A percentile compares a stretch with the other conserved stretches of the same genome.
phyloP scores from a whole-genome alignment of 1,139 yeast genomes.

The Pichia sp. region DNA sequence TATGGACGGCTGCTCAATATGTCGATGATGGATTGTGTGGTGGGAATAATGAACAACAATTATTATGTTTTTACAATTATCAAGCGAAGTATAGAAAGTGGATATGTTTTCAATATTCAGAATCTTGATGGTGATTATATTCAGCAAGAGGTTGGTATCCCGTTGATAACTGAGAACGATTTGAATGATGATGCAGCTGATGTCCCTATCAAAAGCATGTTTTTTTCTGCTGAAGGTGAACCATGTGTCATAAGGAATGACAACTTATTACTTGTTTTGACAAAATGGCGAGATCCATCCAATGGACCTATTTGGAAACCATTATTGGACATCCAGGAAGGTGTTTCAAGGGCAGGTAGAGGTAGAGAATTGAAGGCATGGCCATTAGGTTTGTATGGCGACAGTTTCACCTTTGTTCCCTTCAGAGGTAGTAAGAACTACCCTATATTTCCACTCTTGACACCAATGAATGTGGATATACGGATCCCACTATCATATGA shows the following conservation, averaged over 20 bases:
- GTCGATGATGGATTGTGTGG: constrained; percentile 50
- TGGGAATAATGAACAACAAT: constrained; percentile 49
- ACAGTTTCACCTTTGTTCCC: constrained; percentile 67
- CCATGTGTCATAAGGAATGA: constrained; percentile 83
- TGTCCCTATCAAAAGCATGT: constrained; percentile 56
- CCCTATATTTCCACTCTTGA: constrained; percentile 73
- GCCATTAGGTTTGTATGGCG: constrained; percentile 79
- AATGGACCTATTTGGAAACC: constrained; percentile 87
- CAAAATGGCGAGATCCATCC: constrained; percentile 68
- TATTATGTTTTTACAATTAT: constrained; percentile 43
- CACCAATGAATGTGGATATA: constrained; percentile 74
- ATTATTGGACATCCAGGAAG: constrained; percentile 60
- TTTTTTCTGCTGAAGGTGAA: constrained; percentile 80
- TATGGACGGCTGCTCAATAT: constrained; percentile 54
- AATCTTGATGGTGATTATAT: constrained; percentile 36
- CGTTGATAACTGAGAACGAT: constrained; percentile 28
- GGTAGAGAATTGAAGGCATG: constrained; percentile 59
- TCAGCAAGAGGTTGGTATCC: constrained; percentile 37
- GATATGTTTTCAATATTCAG: constrained; percentile 35
- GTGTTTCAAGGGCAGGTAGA: constrained; percentile 44
- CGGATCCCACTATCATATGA: constrained; percentile 50
- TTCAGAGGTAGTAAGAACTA: constrained; percentile 53
- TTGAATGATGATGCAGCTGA: constrained; percentile 24
- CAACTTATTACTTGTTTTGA: constrained; percentile 63
- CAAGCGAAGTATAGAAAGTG: constrained; percentile 36